phyloP scores from a whole-genome alignment of 2,329 filamentous ascomycete genomes.

The Colletotrichum costaricense region DNA sequence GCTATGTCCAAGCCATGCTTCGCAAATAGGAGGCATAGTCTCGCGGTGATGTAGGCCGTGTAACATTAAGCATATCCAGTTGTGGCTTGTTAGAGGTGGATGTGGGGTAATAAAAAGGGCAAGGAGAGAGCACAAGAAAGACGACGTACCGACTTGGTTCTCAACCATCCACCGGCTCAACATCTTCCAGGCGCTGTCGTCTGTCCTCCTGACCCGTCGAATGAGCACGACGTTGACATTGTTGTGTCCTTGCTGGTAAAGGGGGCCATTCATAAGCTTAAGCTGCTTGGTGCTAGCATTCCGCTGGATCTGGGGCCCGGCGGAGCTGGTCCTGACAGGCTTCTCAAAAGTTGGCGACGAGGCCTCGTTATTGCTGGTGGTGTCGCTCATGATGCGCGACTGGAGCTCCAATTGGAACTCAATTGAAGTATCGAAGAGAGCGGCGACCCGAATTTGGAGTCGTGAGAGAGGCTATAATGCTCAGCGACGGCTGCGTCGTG shows the following conservation, averaged over 20 bases:
- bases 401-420: conserved; percentile 26
- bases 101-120: neutral
- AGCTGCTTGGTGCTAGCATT: conserved; percentile 36
- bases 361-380: conserved; percentile 19
- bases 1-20: conserved; percentile 5
- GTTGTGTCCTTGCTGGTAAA: conserved; percentile 66
- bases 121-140: neutral
- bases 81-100: conserved; percentile 6
- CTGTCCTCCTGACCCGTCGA: conserved; percentile 69
- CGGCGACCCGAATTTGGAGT: conserved; percentile 17
- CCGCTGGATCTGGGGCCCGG: conserved; percentile 20
- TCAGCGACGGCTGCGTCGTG: neutral
- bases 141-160: conserved; percentile 80
- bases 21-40: neutral
- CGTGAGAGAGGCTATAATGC: conserved; percentile 11
- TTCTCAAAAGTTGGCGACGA: conserved; percentile 26
- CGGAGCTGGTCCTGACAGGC: conserved; percentile 5
- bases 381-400: conserved; percentile 32
- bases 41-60: conserved; percentile 8
- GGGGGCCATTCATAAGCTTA: conserved; percentile 63
- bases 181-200: conserved; percentile 69
- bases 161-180: conserved; percentile 78
- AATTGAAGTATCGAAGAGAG: conserved; percentile 10
- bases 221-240: conserved; percentile 63
- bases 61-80: conserved; percentile 6